Evolutionary conservation across 2,329 filamentous ascomycete genomes (phyloP), one percentile per base, ranked within the genome.

Genomic region (Cercospora sojina): DNA sequence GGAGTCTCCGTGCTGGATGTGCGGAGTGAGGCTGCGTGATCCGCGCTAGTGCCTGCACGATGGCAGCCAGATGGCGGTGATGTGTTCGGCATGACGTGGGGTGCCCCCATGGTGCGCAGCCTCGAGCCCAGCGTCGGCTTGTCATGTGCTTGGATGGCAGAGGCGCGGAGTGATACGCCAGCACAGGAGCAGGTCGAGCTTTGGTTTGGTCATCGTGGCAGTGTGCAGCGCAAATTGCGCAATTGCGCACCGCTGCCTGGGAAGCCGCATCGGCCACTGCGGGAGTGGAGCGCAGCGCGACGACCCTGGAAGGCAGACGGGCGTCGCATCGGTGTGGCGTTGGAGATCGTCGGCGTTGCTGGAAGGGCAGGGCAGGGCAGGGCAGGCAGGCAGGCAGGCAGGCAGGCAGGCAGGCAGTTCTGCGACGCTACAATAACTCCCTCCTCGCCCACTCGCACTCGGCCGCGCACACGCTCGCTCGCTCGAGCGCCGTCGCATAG

Each of bases 61-160:
- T 55, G 60, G 29, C n/a, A 56, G 23, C 60, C 49, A 49, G 32
- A 18, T 35, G 47, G 31, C 59, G 59, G 32, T 12, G 47, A 13
- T 49, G 41, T 49, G 16, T n/a, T 32, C 20, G 35, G 20, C n/a
- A 62, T 59, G 57, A 62, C 43, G 59, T 53, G 13, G 29, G 43
- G 18, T 23, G 27, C 43, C 12, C 18, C 41, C 47, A 62, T 35
- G n/a, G 8, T 38, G 59, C 59, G 18, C 32, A 6, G 4, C 41
- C 35, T 25, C 25, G n/a, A 18, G 59, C 59, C 47, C 55, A 62
- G 59, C 41, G 43, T 62, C 20, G 27, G 18, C 25, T 62, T 31
- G 59, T 35, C 27, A 55, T 62, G 55, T 62, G 59, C 59, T 49
- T 62, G 47, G 18, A 5, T 56, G 16, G 43, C 43, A 49, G 43